A percentile compares a stretch with the other conserved stretches of the same genome.
phyloP scores from a whole-genome alignment of 495 filamentous ascomycete genomes.

The Xylaria flabelliformis region DNA sequence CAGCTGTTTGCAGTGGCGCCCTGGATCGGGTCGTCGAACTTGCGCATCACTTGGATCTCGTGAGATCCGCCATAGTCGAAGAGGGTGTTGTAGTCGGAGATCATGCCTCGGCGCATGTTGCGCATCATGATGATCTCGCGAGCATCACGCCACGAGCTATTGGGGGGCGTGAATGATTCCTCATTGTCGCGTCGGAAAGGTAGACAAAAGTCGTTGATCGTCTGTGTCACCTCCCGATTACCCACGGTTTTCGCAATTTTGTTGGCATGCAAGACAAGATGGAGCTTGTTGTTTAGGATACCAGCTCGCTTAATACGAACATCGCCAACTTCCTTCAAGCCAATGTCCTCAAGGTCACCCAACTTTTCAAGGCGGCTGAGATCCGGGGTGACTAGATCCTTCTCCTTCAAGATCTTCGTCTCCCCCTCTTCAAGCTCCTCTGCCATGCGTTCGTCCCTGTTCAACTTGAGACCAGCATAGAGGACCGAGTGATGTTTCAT shows the following conservation, averaged over 20 bases:
- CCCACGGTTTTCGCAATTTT: slow-evolving; percentile 38
- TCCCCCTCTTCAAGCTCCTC: slow-evolving; percentile 41
- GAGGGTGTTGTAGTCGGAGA: slow-evolving; percentile 15
- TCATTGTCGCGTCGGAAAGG: slow-evolving; percentile 40
- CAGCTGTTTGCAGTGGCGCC: slow-evolving; percentile 45
- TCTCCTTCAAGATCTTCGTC: slow-evolving; percentile 45
- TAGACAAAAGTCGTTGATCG: slow-evolving; percentile 43
- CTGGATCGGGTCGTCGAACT: slow-evolving; percentile 47
- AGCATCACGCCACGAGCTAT: slow-evolving; percentile 42
- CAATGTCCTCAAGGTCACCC: slow-evolving; percentile 41
- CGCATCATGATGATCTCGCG: slow-evolving; percentile 33
- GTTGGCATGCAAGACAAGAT: slow-evolving; percentile 38
- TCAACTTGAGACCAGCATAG: slow-evolving; percentile 46
- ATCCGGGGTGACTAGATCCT: slow-evolving; percentile 46
- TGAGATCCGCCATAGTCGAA: slow-evolving; percentile 22
- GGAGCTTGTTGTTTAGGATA: slow-evolving; percentile 48
- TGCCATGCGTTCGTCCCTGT: slow-evolving; percentile 38
- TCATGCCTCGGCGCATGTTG: slow-evolving; percentile 30
- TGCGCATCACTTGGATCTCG: slow-evolving; percentile 32
- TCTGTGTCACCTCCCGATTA: slow-evolving; percentile 40
- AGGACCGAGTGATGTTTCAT: slow-evolving; percentile 46
- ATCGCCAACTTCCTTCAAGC: slow-evolving; percentile 40
- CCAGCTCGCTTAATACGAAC: slow-evolving; percentile 42
- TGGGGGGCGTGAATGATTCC: slow-evolving; percentile 33
- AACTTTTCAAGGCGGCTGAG: slow-evolving; percentile 41